Evolutionary conservation across 2,329 filamentous ascomycete genomes (phyloP).

Genomic region (Trichoderma simmonsii): DNA sequence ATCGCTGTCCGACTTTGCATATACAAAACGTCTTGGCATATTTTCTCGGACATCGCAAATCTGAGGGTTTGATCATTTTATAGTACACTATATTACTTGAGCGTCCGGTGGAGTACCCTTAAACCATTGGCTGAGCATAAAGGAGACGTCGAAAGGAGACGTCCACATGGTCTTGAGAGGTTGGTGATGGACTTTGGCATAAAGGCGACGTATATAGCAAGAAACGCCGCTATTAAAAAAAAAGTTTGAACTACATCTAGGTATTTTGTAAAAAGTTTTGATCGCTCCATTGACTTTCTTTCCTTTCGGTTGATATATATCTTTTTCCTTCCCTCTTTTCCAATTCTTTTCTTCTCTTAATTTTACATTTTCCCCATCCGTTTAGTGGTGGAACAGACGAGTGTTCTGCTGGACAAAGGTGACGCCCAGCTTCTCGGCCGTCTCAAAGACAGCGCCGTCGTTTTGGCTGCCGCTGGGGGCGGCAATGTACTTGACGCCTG

Average conservation of each 20-base stretch:
- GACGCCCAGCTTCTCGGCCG: conserved; percentile 86
- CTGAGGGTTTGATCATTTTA: not conserved
- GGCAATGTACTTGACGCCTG: conserved; percentile 92
- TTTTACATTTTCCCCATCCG: not conserved
- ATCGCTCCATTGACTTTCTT: conserved; percentile 6
- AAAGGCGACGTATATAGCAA: not conserved
- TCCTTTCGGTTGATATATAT: not conserved
- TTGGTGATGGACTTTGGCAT: not conserved
- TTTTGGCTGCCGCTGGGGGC: conserved; percentile 90
- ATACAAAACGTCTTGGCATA: no score
- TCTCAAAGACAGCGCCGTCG: conserved; percentile 76
- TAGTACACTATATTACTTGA: not conserved
- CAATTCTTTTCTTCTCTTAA: not conserved
- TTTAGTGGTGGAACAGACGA: conserved; percentile 89
- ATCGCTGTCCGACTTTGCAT: no score
- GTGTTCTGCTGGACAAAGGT: conserved; percentile 94
- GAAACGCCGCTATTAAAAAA: not conserved
- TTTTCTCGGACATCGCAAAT: not conserved
- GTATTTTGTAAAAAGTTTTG: conserved; percentile 4
- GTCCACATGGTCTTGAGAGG: not conserved
- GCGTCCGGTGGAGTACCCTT: not conserved
- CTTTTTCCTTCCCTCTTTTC: not conserved
- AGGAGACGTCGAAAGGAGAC: not conserved
- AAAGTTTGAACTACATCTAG: conserved; percentile 6
- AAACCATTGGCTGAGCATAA: not conserved